Evolutionary conservation across 768 basidiomycete species (phyloP).

Genomic region (Hygrophorus pudorinus): DNA sequence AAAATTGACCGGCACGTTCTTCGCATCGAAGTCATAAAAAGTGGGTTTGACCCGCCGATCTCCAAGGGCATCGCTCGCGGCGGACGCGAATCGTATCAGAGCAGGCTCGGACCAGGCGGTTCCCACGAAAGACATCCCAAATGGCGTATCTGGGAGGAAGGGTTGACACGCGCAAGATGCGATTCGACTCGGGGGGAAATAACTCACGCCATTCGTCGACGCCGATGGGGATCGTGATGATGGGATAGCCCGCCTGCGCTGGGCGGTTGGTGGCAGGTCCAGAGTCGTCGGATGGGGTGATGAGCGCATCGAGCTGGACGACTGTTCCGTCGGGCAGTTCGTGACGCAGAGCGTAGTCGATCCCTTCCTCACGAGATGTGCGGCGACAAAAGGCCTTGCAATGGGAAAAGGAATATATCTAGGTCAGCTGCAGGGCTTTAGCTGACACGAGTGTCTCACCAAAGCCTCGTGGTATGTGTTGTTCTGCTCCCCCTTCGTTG

Average conservation of each 20-base stretch:
- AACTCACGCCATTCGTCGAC: conserved; percentile 31
- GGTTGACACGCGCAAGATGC: too few relatives aligned
- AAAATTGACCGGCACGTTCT: too few relatives aligned
- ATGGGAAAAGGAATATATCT: too few relatives aligned
- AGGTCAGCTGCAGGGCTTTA: too few relatives aligned
- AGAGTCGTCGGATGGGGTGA: conserved; percentile 28
- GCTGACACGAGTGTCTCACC: too few relatives aligned
- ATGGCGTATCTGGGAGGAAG: conserved; percentile 42
- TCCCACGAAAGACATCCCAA: conserved; percentile 53
- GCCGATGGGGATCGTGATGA: conserved; percentile 26
- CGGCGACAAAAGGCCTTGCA: too few relatives aligned
- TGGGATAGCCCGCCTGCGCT: conserved; percentile 47
- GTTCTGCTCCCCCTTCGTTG: too few relatives aligned
- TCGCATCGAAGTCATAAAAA: too few relatives aligned
- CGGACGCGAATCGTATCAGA: conserved; percentile 48
- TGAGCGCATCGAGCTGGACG: conserved; percentile 40
- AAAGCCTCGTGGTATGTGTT: too few relatives aligned
- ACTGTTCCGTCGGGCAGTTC: conserved; percentile 34
- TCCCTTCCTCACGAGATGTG: too few relatives aligned
- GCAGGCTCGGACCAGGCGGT: conserved; percentile 52
- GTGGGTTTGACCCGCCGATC: too few relatives aligned
- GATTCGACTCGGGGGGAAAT: conserved; percentile 19
- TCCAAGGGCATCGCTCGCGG: conserved; percentile 11
- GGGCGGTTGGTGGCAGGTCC: conserved; percentile 25
- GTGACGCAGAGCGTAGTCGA: conserved; percentile 28